Percentiles rank a stretch among this genome's conserved stretches.
phyloP scores from a whole-genome alignment of 768 basidiomycete species.

The Chalciporus chontae region DNA sequence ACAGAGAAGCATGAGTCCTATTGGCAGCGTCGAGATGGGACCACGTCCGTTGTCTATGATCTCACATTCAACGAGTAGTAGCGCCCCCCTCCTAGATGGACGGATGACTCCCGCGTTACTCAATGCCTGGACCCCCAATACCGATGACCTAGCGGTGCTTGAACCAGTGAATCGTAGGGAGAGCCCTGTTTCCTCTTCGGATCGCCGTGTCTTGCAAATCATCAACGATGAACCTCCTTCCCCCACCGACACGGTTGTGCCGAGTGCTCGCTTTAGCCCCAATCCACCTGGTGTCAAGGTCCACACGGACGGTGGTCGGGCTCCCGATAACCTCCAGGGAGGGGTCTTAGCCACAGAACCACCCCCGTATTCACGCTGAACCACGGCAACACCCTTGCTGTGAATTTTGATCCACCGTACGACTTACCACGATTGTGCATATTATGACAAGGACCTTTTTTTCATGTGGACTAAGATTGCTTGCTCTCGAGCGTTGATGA shows the following conservation, averaged over 20 bases:
- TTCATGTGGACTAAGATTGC: slow-evolving; percentile 14
- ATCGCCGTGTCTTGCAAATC: slow-evolving; percentile 28
- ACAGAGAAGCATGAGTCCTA: slow-evolving; percentile 6
- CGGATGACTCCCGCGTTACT: slow-evolving; percentile 2
- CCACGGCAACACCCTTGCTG: background rate
- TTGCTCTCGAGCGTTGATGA: slow-evolving; percentile 7
- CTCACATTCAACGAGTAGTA: slow-evolving; percentile 12
- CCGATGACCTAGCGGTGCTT: slow-evolving; percentile 16
- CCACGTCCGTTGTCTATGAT: slow-evolving; percentile 21
- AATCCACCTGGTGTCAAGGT: slow-evolving; percentile 13
- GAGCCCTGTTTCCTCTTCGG: slow-evolving; percentile 16
- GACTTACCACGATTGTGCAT: slow-evolving; percentile 14
- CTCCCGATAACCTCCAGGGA: background rate
- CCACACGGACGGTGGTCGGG: slow-evolving; percentile 27
- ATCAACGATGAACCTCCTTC: slow-evolving; percentile 23
- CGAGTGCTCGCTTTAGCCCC: background rate
- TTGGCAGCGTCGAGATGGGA: slow-evolving; percentile 4
- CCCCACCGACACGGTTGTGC: slow-evolving; percentile 11
- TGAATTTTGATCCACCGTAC: slow-evolving; percentile 2
- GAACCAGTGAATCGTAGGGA: slow-evolving; percentile 19
- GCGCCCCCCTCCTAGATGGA: slow-evolving; percentile 6
- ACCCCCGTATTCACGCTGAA: slow-evolving; percentile 24
- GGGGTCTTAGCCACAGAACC: slow-evolving; percentile 9
- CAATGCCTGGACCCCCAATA: slow-evolving; percentile 15
- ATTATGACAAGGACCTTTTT: slow-evolving; percentile 7